Evolutionary conservation across 208 protist species (phyloP).

Genomic region (Acanthamoeba royreba): DNA sequence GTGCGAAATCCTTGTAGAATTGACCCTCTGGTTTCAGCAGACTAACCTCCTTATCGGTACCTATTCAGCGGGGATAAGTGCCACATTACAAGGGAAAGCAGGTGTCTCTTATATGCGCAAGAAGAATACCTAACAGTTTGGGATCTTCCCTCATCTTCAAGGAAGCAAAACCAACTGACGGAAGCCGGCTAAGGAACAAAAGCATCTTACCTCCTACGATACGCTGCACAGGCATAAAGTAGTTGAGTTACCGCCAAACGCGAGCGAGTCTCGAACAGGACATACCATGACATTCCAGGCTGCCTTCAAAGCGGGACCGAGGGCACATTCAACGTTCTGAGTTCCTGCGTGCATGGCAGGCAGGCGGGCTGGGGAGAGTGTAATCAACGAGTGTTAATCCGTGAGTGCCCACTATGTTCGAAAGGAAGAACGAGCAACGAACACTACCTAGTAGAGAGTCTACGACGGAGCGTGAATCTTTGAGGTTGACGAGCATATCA

Average conservation of each 20-base stretch:
- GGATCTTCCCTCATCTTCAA: constrained; percentile 83
- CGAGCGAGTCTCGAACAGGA: not conserved
- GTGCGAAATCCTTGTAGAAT: constrained; percentile 94
- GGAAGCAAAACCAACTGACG: constrained; percentile 86
- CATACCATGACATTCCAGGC: constrained; percentile 84
- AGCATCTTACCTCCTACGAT: constrained; percentile 91
- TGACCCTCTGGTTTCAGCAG: constrained; percentile 83
- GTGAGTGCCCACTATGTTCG: not conserved
- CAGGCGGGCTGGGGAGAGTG: constrained; percentile 60
- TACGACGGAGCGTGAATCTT: constrained; percentile 62
- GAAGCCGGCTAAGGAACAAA: constrained; percentile 85
- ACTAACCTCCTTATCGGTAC: constrained; percentile 68
- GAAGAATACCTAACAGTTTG: constrained; percentile 70
- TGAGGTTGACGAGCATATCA: constrained; percentile 81
- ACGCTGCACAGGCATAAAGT: constrained; percentile 2
- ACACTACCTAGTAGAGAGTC: constrained; percentile 45
- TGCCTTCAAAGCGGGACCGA: constrained; percentile 89
- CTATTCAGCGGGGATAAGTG: not conserved
- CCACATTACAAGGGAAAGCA: not conserved
- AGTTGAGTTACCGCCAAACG: not conserved
- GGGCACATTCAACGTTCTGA: constrained; percentile 84
- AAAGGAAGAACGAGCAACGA: not conserved
- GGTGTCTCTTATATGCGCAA: no score
- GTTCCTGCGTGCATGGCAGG: constrained; percentile 73
- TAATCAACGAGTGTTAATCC: not conserved